phyloP scores from a whole-genome alignment of 2,329 filamentous ascomycete species.

The Tolypocladium inflatum region DNA sequence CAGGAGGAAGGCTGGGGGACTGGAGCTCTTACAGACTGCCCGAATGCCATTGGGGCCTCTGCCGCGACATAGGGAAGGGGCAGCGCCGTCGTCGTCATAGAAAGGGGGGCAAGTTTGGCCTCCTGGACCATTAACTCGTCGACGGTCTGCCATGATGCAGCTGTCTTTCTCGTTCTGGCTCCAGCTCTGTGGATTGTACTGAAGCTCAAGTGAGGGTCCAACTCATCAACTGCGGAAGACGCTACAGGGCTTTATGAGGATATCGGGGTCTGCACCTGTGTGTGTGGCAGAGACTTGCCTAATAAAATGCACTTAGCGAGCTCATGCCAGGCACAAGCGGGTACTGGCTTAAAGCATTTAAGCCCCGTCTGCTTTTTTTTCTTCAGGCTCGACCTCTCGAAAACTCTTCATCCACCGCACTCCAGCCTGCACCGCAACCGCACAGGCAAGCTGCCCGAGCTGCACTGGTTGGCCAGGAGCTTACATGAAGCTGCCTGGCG shows the following conservation, averaged over 20 bases:
- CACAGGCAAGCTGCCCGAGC: neutral
- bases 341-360: neutral
- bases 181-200: neutral
- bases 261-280: neutral
- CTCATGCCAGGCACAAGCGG: neutral
- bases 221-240: neutral
- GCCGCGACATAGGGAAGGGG: slow-evolving; percentile 46
- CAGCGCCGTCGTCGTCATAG: slow-evolving; percentile 48
- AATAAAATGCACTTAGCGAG: neutral
- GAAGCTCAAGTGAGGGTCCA: neutral
- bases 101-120: slow-evolving; percentile 68
- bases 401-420: neutral
- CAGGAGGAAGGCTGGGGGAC: too few relatives aligned
- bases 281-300: neutral
- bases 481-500: neutral
- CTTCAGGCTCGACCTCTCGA: neutral
- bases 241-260: neutral
- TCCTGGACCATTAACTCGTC: slow-evolving; percentile 80
- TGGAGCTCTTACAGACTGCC: slow-evolving; percentile 33
- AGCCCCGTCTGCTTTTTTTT: neutral
- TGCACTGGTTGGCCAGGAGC: neutral
- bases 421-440: neutral
- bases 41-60: slow-evolving; percentile 52
- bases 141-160: slow-evolving; percentile 63
- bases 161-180: neutral